phyloP scores from a whole-genome alignment of 2,329 filamentous ascomycete species.

The Ceratocystis papillata region DNA sequence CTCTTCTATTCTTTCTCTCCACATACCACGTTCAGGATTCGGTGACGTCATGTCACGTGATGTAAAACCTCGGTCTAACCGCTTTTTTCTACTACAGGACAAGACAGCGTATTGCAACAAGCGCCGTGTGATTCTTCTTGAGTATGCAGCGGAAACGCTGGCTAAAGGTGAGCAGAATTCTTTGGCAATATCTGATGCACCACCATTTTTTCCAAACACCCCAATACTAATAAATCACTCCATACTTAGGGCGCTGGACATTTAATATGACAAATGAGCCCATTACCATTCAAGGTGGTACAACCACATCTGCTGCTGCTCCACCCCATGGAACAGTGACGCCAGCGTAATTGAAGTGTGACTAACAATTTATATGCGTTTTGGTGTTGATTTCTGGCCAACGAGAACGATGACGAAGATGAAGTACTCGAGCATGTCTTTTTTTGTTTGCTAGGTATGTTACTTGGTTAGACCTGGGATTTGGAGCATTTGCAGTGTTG shows the following conservation, averaged over 20 bases:
- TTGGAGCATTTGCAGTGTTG: slow-evolving; percentile 3
- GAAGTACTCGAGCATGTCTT: not conserved
- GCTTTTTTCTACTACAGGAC: slow-evolving; percentile 38
- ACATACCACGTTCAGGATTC: not conserved
- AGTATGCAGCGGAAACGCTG: slow-evolving; percentile 86
- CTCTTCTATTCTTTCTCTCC: not conserved
- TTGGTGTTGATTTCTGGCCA: not conserved
- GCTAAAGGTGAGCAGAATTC: slow-evolving; percentile 53
- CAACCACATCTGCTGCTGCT: slow-evolving; percentile 56
- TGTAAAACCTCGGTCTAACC: not conserved
- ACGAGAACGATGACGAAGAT: too few relatives aligned
- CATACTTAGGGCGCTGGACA: slow-evolving; percentile 22
- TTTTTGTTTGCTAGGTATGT: slow-evolving; percentile 2
- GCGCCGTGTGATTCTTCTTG: slow-evolving; percentile 75
- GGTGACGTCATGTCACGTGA: slow-evolving; percentile 20
- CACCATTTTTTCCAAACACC: too few relatives aligned
- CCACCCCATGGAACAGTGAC: slow-evolving; percentile 66
- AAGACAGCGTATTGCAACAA: slow-evolving; percentile 97
- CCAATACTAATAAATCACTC: not conserved
- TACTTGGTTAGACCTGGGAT: not conserved
- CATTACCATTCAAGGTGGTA: slow-evolving; percentile 16
- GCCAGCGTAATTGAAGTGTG: not conserved
- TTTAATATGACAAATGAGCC: slow-evolving; percentile 23
- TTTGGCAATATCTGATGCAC: not conserved
- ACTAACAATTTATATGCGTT: not conserved